These are phyloP conservation scores for Chrysoporthe puriensis DNA, from an alignment of 2,329 filamentous ascomycete genomes.

Conservation along the genomic window DNA sequence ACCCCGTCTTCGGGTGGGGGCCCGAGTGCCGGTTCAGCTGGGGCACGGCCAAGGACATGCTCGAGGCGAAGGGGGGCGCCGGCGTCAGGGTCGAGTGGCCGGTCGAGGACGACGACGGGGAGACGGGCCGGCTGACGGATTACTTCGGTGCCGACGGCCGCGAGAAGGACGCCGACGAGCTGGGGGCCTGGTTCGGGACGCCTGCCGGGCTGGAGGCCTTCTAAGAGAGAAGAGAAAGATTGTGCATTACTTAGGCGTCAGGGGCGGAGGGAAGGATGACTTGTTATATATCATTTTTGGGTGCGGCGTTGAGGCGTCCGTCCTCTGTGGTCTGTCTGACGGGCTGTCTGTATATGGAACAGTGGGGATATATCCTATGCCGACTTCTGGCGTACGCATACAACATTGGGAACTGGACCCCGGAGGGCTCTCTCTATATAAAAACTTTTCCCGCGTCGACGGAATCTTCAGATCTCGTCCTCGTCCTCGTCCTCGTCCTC, in stretches of 20 bases:
- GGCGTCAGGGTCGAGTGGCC: conserved; percentile 85
- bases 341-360: conserved; percentile 18
- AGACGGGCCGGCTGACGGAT: conserved; percentile 72
- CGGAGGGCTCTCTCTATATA: conserved; percentile 21
- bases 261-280: neutral
- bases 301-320: conserved; percentile 8
- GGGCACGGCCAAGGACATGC: conserved; percentile 91
- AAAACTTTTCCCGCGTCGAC: neutral
- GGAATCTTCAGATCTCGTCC: conserved; percentile 54
- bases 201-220: conserved; percentile 72
- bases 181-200: conserved; percentile 82
- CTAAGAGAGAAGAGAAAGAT: conserved; percentile 46
- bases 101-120: conserved; percentile 70
- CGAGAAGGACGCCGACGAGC: conserved; percentile 62
- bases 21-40: conserved; percentile 92
- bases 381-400: conserved; percentile 11
- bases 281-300: conserved; percentile 9
- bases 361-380: conserved; percentile 22
- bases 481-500: conserved; percentile 57
- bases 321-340: conserved; percentile 13
- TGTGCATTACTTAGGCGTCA: conserved; percentile 22
- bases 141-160: conserved; percentile 72
- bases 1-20: conserved; percentile 95
- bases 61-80: conserved; percentile 70
- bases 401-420: conserved; percentile 4